Percentiles rank a stretch among this genome's conserved stretches.
phyloP scores from a whole-genome alignment of 805 yeast genomes.

The Candida tammaniensis region DNA sequence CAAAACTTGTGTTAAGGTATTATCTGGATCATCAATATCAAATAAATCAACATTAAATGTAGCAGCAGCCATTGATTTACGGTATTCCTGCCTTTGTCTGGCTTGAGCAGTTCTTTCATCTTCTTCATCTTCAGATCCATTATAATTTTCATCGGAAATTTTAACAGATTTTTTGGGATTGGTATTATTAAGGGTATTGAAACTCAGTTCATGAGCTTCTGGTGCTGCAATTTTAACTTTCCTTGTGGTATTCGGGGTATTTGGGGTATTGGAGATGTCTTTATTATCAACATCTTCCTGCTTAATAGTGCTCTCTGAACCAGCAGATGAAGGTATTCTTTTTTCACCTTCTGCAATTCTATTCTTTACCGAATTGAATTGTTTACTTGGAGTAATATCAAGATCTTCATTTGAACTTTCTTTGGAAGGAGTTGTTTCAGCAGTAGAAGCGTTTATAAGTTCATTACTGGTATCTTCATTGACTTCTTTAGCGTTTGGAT shows the following conservation, averaged over 20 bases:
- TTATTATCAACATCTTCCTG: conserved; percentile 1
- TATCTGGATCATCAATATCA: conserved; percentile 84
- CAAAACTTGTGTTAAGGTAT: conserved; percentile 79
- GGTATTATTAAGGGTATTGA: conserved; percentile 1
- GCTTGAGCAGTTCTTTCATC: conserved; percentile 32
- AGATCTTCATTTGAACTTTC: conserved; percentile 13
- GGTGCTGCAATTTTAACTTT: not conserved
- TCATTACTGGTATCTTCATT: conserved; percentile 18
- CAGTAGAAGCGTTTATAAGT: conserved; percentile 20
- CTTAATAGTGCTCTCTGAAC: conserved; percentile 11
- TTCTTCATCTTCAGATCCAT: conserved; percentile 18
- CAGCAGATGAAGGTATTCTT: conserved; percentile 13
- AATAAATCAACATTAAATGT: conserved; percentile 71
- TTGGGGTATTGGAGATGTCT: not conserved
- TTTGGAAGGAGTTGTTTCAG: conserved; percentile 31
- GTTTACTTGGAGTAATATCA: conserved; percentile 11
- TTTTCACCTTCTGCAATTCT: conserved; percentile 8
- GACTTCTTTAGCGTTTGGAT: too few relatives aligned
- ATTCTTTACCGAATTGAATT: conserved; percentile 6
- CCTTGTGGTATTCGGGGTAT: not conserved
- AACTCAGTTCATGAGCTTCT: conserved; percentile 7
- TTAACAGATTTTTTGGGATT: conserved; percentile 4
- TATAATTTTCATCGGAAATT: conserved; percentile 4
- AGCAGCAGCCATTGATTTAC: conserved; percentile 49
- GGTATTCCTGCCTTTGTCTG: conserved; percentile 42